Conservation (phyloP, 371 early-diverging fungal genomes). For the Coemansia sp. region DNA sequence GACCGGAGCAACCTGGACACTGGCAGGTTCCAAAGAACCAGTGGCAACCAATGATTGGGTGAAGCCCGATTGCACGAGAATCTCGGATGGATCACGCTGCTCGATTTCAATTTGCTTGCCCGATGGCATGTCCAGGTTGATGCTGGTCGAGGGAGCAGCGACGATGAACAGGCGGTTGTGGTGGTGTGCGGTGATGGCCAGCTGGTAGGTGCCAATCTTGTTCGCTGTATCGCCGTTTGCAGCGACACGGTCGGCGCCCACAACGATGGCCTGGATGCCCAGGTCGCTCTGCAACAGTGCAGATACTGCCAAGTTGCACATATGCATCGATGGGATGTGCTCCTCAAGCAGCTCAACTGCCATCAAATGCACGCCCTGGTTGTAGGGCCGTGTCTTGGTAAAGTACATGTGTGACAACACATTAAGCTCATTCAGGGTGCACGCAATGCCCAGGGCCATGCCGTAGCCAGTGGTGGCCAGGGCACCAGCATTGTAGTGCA, state of each 20-base stretch:
- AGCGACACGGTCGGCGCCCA: slow-evolving; percentile 96
- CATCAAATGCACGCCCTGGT: slow-evolving; percentile 93
- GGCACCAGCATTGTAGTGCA: slow-evolving; percentile 96
- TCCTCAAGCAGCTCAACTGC: slow-evolving; percentile 95
- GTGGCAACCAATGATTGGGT: slow-evolving; percentile 40
- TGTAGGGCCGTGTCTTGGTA: slow-evolving; percentile 96
- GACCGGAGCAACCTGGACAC: slow-evolving; percentile 79
- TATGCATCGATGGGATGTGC: slow-evolving; percentile 83
- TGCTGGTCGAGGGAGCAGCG: slow-evolving; percentile 91
- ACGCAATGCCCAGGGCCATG: slow-evolving; percentile 87
- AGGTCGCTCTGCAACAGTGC: slow-evolving; percentile 67
- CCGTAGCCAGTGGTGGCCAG: slow-evolving; percentile 85
- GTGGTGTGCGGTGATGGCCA: slow-evolving; percentile 85
- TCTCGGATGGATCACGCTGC: slow-evolving; percentile 75
- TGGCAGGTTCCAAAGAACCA: slow-evolving; percentile 27
- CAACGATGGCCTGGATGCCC: slow-evolving; percentile 76
- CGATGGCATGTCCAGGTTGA: slow-evolving; percentile 69
- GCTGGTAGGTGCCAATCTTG: slow-evolving; percentile 96
- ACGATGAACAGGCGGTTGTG: slow-evolving; percentile 90
- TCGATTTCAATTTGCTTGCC: slow-evolving; percentile 88
- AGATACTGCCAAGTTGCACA: slow-evolving; percentile 91
- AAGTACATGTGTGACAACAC: slow-evolving; percentile 81
- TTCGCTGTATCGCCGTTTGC: slow-evolving; percentile 97
- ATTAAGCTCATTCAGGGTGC: slow-evolving; percentile 62
- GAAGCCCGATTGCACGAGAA: slow-evolving; percentile 70